These are phyloP conservation scores for Vitis hybrid DNA, from an alignment of 177 flowering plant genomes.

Conservation along the genomic window DNA sequence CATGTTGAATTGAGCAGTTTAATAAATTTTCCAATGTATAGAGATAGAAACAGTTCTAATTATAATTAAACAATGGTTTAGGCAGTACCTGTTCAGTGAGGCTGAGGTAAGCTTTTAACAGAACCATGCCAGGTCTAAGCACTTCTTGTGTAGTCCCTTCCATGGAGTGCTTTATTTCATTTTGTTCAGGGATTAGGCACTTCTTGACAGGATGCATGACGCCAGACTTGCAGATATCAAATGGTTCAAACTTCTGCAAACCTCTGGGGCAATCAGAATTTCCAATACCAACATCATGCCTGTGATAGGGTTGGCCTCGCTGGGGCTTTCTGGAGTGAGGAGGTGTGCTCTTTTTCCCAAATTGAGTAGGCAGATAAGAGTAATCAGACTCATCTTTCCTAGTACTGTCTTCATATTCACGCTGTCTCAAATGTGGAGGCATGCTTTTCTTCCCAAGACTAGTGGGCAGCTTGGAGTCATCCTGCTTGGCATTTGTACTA, in stretches of 20 bases:
- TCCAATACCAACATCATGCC: background rate
- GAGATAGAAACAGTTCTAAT: too few species aligned
- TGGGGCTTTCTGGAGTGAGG: background rate
- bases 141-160: slow-evolving; percentile 13
- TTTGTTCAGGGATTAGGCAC: slow-evolving; percentile 1
- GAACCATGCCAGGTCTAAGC: slow-evolving; percentile 71
- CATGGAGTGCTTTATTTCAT: slow-evolving; percentile 11
- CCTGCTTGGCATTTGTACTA: too few species aligned
- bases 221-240: slow-evolving; percentile 41
- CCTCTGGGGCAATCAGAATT: background rate
- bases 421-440: too few species aligned
- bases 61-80: background rate
- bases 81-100: slow-evolving; percentile 48
- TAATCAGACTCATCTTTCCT: background rate
- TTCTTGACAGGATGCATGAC: background rate
- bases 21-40: background rate
- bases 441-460: too few species aligned
- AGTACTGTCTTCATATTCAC: too few species aligned
- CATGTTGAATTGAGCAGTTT: background rate
- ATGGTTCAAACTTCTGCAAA: slow-evolving; percentile 12
- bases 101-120: slow-evolving; percentile 44
- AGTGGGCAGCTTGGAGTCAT: too few species aligned
- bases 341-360: slow-evolving; percentile 5
- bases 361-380: slow-evolving; percentile 8
- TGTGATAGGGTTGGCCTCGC: background rate